A percentile compares a stretch with the other conserved stretches of the same genome.
Evolutionary conservation across 352 stramenopile species (phyloP).

Genomic region (Aphanomyces stellatus): DNA sequence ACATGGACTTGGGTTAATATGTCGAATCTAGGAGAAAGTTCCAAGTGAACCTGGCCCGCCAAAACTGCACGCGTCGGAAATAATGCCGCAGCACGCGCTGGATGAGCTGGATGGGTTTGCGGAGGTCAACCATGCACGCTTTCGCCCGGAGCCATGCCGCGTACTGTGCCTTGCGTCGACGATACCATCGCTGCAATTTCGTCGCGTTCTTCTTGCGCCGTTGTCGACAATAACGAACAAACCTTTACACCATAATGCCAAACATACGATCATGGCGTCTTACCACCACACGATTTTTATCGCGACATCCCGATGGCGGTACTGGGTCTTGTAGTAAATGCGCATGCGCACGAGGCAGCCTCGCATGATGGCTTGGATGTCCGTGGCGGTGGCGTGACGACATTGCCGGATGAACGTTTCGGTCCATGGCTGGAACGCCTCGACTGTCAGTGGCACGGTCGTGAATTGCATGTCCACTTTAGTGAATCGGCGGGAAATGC

Average conservation of each 20-base stretch:
- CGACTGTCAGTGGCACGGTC: not conserved
- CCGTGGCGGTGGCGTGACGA: not conserved
- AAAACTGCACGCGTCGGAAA: not conserved
- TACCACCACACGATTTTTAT: constrained; percentile 5
- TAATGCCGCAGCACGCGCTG: constrained; percentile 5
- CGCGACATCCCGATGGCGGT: not conserved
- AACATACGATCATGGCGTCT: not conserved
- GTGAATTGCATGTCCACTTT: not conserved
- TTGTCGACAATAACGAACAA: not conserved
- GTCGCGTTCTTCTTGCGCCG: not conserved
- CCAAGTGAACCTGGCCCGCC: not conserved
- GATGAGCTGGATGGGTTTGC: constrained; percentile 6
- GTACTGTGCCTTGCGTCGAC: not conserved
- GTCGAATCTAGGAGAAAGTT: not conserved
- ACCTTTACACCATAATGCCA: not conserved
- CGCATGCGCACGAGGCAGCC: not conserved
- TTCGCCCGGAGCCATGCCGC: not conserved
- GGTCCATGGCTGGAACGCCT: not conserved
- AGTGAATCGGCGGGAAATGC: constrained; percentile 12
- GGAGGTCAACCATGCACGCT: not conserved
- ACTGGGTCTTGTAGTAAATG: constrained; percentile 12
- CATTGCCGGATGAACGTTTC: not conserved
- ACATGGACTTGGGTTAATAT: not conserved
- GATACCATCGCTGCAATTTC: constrained; percentile 15
- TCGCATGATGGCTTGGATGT: constrained; percentile 14